Evolutionary conservation across 306 rosid genomes (phyloP).

Genomic region (Lathyrus tuberosus): DNA sequence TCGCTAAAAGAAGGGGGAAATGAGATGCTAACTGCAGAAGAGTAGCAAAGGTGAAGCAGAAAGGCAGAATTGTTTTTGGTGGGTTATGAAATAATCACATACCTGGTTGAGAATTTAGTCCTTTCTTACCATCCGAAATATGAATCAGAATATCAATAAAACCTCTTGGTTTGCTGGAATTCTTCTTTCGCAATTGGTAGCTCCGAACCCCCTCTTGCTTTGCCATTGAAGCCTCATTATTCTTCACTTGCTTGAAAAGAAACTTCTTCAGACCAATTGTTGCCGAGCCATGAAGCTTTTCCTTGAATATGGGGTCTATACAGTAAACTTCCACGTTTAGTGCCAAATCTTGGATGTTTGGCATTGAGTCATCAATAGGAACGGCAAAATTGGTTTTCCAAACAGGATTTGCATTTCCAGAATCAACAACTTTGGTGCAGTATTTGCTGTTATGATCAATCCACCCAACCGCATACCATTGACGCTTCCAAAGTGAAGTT

Average conservation of each 20-base stretch:
- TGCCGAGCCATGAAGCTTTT: conserved; percentile 75
- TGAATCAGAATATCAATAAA: conserved; percentile 68
- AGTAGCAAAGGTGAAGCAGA: conserved; percentile 17
- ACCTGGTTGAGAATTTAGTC: conserved; percentile 57
- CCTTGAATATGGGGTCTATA: conserved; percentile 67
- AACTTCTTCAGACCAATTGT: conserved; percentile 62
- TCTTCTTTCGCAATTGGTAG: conserved; percentile 65
- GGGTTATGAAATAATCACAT: conserved; percentile 30
- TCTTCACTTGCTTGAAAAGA: conserved; percentile 60
- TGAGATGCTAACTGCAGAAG: conserved; percentile 27
- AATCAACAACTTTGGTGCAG: conserved; percentile 77
- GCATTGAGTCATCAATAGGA: conserved; percentile 55
- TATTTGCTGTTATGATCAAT: conserved; percentile 72
- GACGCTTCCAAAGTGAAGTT: conserved; percentile 73
- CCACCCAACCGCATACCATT: conserved; percentile 90
- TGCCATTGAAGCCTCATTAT: conserved; percentile 44
- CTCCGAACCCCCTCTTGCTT: conserved; percentile 66
- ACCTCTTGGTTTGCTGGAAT: conserved; percentile 70
- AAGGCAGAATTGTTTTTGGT: background rate
- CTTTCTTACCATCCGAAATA: conserved; percentile 56
- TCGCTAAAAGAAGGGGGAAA: background rate
- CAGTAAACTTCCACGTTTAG: conserved; percentile 75
- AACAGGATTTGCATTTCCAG: conserved; percentile 73
- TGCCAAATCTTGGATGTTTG: conserved; percentile 53
- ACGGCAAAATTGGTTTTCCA: conserved; percentile 78